Percentiles rank a stretch among this genome's conserved stretches.
Evolutionary conservation across 2,329 filamentous ascomycete species (phyloP).

Genomic region (Fusarium pininemorale): DNA sequence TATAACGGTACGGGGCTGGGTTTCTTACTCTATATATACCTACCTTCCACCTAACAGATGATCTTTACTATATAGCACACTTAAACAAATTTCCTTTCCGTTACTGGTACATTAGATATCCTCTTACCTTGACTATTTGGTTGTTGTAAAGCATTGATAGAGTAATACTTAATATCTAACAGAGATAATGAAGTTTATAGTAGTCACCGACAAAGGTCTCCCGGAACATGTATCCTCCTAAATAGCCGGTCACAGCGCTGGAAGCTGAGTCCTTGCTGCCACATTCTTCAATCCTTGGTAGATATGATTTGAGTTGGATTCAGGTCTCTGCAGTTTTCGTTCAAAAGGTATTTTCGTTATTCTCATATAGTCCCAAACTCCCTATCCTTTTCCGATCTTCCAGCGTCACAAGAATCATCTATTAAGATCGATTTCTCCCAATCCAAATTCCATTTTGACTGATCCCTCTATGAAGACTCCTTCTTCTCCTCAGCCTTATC

Average conservation of each 20-base stretch:
- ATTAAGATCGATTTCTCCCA: background rate
- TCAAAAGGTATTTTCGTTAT: conserved; percentile 8
- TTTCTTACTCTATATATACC: background rate
- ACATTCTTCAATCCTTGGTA: no score
- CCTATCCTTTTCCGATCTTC: background rate
- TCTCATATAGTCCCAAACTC: conserved; percentile 21
- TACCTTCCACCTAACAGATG: background rate
- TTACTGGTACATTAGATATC: background rate
- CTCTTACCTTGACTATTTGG: background rate
- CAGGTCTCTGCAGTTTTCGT: background rate
- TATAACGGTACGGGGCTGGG: no score
- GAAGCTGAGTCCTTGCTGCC: background rate
- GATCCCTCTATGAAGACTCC: conserved; percentile 7
- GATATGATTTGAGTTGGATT: no score
- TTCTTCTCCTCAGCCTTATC: conserved; percentile 38
- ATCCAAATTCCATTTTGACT: background rate
- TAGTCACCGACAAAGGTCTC: background rate
- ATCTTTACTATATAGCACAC: background rate
- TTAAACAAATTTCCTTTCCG: background rate
- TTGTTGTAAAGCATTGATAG: background rate
- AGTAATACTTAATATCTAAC: background rate
- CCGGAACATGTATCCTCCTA: no score
- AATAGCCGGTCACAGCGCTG: no score
- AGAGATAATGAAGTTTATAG: background rate
- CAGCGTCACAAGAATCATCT: background rate